Evolutionary conservation across 495 filamentous ascomycete species (phyloP), one percentile per base, ranked within the genome.

Genomic region (Aspergillus biplanus): DNA sequence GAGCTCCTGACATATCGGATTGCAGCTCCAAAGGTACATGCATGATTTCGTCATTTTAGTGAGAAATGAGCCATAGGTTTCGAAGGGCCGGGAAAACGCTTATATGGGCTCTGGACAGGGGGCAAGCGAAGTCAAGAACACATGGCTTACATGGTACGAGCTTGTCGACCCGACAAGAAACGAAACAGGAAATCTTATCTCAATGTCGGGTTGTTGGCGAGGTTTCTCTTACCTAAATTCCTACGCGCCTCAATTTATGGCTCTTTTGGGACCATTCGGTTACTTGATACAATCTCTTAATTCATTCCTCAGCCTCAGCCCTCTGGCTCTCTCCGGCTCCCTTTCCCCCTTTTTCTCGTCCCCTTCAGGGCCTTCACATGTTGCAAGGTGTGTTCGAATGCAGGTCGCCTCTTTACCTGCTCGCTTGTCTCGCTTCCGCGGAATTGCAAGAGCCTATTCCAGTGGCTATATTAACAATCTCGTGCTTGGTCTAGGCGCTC

Each of bases 1-100:
- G 48, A 50, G 15, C 48, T 50, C 13, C 21, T 4, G 27, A 21
- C 27, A 54, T 50, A 21, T 50, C 52, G 16, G 27, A 34, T 5
- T 6, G 11, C 27, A 54, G 52, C 7, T 12, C 13, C 27, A 3
- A n/a, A 34, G 27, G n/a, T 50, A 13, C 15, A 31, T 50, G 27
- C 39, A 33, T 21, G 33, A 63, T 57, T 31, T 57, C 61, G 61
- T 50, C 61, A 63, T 63, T 57, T 57, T 63, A 63, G 53, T 21
- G 5, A 27, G 13, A 21, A 32, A 57, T 63, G 61, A 63, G 53
- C 61, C 61, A 57, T 63, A 53, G 7, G 33, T 31, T 21, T 49
- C 46, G 42, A 33, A 21, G 47, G 44, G 50, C 60, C 32, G 54
- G 9, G 11, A 15, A 52, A 44, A 21, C 16, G 21, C 35, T 52